Evolutionary conservation across 2,329 filamentous ascomycete genomes (phyloP).

Genomic region (Fusarium keratoplasticum): DNA sequence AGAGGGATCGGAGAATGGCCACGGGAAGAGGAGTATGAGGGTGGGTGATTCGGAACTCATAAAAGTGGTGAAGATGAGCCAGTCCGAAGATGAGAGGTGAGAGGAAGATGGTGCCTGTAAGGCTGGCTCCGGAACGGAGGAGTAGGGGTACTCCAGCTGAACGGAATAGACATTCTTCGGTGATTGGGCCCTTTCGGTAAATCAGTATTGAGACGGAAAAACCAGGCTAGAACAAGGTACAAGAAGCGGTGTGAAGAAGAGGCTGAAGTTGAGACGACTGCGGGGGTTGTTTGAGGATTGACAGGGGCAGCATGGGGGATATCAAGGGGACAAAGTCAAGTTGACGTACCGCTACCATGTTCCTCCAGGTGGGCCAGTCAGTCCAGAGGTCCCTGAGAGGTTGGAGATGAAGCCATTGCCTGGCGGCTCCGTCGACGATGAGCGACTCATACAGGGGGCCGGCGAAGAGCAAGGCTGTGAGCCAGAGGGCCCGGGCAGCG

Average conservation of each 20-base stretch:
- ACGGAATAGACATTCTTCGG: slow-evolving; percentile 94
- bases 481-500: slow-evolving; percentile 69
- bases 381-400: slow-evolving; percentile 70
- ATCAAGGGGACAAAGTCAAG: slow-evolving; percentile 6
- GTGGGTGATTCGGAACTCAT: slow-evolving; percentile 89
- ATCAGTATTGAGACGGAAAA: slow-evolving; percentile 14
- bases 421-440: slow-evolving; percentile 78
- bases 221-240: slow-evolving; percentile 18
- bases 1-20: slow-evolving; percentile 76
- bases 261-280: slow-evolving; percentile 33
- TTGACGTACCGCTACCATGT: slow-evolving; percentile 80
- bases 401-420: slow-evolving; percentile 68
- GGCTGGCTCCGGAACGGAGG: slow-evolving; percentile 73
- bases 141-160: slow-evolving; percentile 87
- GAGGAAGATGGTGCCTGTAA: slow-evolving; percentile 76
- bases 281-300: slow-evolving; percentile 30
- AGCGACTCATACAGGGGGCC: slow-evolving; percentile 87
- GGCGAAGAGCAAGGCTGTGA: slow-evolving; percentile 83
- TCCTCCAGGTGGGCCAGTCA: slow-evolving; percentile 87
- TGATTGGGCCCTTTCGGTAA: slow-evolving; percentile 76
- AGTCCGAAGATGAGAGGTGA: slow-evolving; percentile 92
- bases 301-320: slow-evolving; percentile 25
- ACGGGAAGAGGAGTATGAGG: slow-evolving; percentile 73
- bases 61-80: slow-evolving; percentile 94
- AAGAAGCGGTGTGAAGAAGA: slow-evolving; percentile 40